These are phyloP conservation scores for Metarhizium rileyi DNA, from an alignment of 2,329 filamentous ascomycete genomes.

Conservation along the genomic window DNA sequence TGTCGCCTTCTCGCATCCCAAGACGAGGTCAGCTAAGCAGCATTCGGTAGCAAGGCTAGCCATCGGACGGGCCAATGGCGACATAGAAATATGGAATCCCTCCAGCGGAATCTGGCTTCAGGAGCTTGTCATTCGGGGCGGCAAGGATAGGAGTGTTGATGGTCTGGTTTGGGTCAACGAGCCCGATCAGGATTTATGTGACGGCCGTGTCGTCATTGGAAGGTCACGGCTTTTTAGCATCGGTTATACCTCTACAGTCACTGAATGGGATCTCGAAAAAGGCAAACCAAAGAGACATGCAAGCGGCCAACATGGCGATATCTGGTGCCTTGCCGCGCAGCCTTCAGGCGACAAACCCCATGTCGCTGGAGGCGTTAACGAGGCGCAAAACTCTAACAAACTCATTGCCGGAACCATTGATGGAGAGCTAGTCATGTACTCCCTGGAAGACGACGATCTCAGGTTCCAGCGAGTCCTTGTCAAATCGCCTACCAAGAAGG, in stretches of 20 bases:
- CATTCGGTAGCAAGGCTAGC: conserved; percentile 62
- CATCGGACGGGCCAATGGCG: conserved; percentile 84
- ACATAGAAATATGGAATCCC: conserved; percentile 97
- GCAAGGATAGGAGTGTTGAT: conserved; percentile 79
- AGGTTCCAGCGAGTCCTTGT: conserved; percentile 69
- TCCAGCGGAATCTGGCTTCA: conserved; percentile 76
- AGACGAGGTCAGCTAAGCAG: conserved; percentile 34
- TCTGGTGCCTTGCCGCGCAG: conserved; percentile 92
- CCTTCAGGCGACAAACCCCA: conserved; percentile 34
- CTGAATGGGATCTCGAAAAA: conserved; percentile 85
- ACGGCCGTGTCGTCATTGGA: conserved; percentile 55
- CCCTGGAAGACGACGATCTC: conserved; percentile 75
- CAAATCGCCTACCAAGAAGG: conserved; percentile 70
- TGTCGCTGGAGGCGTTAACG: conserved; percentile 8
- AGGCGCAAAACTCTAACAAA: conserved; percentile 38
- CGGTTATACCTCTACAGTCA: conserved; percentile 83
- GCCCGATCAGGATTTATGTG: conserved; percentile 57
- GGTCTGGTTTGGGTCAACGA: conserved; percentile 88
- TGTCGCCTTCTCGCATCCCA: conserved; percentile 81
- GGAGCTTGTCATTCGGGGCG: conserved; percentile 75
- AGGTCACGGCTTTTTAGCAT: conserved; percentile 88
- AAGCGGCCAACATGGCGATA: conserved; percentile 87
- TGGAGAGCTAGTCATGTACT: conserved; percentile 78
- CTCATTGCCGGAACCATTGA: conserved; percentile 85
- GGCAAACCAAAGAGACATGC: conserved; percentile 71